Base-by-base conservation (phyloP, 2,329 filamentous ascomycete species). In the Claviceps pazoutovae region DNA sequence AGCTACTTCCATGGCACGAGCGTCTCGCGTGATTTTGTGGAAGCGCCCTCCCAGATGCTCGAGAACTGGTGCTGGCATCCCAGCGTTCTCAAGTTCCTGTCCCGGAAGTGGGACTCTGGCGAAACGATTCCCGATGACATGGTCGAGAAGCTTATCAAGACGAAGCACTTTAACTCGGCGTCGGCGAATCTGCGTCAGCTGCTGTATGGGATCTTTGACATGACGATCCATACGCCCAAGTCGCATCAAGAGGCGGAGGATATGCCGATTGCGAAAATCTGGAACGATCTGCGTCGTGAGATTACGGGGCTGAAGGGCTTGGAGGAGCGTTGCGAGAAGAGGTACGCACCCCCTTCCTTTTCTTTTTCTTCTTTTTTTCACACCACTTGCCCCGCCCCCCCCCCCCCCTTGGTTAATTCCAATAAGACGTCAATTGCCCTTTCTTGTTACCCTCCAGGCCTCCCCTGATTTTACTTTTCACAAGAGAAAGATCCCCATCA, bases 191-290 rank as follows among this genome's bases (percentile, higher is more conserved):
- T 91, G 30, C 76, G 83, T 42, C 87, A 91, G 66, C 72, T 93
- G 43, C 81, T 88, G 65, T 88, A 89, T 61, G 87, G 86, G 41
- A 84, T 87, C 54, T 91, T 87, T 59, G 86, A 93, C 64, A 91
- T 93, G 86, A 80, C 80, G 0, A 76, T 91, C 2, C 87, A 93
- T 67, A 79, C 81, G 30, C 82, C 84, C 7, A 71, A 74, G 57
- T 77, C 75, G n/a, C 84, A 88, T 56, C 79, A 78, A 11, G 83
- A 80, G n/a, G 70, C 84, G 16, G 75, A 87, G 69, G 68, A 73
- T 21, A 66, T 90, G 55, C 76, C 88, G 52, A 72, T 83, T 34
- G 79, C 79, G 47, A 72, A 74, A 54, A 69, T 82, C 23, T 91
- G 87, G 74, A 91, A 93, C 65, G 72, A 78, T 30, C 74, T 91